Conservation (phyloP, 1,284 basidiomycete species). For the Tremellales sp. region DNA sequence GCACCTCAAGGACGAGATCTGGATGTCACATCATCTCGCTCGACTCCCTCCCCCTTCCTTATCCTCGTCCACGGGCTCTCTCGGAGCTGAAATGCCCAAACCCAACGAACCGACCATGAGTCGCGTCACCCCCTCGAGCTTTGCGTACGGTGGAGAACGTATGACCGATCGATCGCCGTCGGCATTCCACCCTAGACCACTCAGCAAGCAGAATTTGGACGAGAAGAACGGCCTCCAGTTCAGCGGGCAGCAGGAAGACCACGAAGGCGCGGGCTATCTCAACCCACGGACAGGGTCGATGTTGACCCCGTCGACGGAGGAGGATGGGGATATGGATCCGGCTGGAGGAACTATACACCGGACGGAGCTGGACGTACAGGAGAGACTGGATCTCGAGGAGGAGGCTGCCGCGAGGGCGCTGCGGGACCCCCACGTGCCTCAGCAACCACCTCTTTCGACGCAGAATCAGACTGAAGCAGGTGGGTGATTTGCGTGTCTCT, state of each 20-base stretch:
- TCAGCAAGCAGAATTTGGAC: too few relatives aligned
- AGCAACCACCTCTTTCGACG: neutral
- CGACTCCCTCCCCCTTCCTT: slow-evolving; percentile 36
- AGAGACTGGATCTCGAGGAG: slow-evolving; percentile 41
- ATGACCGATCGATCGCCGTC: neutral
- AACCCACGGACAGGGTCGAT: slow-evolving; percentile 11
- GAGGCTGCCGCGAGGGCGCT: slow-evolving; percentile 32
- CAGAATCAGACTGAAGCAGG: neutral
- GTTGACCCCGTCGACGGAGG: slow-evolving; percentile 26
- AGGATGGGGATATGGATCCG: slow-evolving; percentile 32
- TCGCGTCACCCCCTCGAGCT: too few relatives aligned
- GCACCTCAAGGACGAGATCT: slow-evolving; percentile 46
- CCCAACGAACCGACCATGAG: too few relatives aligned
- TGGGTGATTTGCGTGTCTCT: neutral
- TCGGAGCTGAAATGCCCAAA: too few relatives aligned
- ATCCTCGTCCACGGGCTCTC: slow-evolving; percentile 15
- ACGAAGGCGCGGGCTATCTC: slow-evolving; percentile 1
- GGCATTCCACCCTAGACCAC: slow-evolving; percentile 1
- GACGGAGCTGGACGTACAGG: slow-evolving; percentile 33
- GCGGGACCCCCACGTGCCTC: neutral
- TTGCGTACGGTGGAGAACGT: too few relatives aligned
- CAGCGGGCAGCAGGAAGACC: slow-evolving; percentile 5
- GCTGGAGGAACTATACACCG: slow-evolving; percentile 19
- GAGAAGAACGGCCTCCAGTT: too few relatives aligned
- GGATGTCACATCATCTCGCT: slow-evolving; percentile 44